Base-by-base conservation (phyloP, 352 stramenopile genomes). In the Phytophthora fragariae region DNA sequence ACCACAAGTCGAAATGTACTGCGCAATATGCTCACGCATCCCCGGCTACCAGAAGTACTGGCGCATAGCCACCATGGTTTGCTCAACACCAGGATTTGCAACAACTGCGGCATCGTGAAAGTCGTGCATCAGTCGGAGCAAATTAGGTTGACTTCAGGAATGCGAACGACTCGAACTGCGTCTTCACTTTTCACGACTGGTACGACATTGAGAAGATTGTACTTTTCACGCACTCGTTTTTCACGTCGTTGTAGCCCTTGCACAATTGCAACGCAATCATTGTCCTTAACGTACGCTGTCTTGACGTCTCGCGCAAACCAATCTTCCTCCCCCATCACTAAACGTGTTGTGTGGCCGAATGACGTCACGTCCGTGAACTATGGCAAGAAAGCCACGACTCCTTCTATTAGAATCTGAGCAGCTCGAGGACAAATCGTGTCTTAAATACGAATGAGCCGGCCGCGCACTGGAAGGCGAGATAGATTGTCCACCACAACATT, bases 101-200 rank as follows among this genome's bases (percentile, higher is more conserved):
- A 52, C 56, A 15, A 62, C 33, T 35, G 56, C 56, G 21, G 56
- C 56, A 52, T 62, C 56, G 9, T 62, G 56, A 62, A 62, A 52
- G 56, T 62, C 56, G n/a, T 62, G 56, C 35, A 62, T 62, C 35
- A 62, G n/a, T 21, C 56, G 15, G n/a, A 62, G 56, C 9, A 62
- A 31, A 62, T 52, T 7, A 35, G 24, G n/a, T 62, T 17, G n/a
- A 62, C 15, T 50, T 52, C 37, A 35, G 56, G 56, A 47, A 62
- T n/a, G 2, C 56, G 35, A 35, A 62, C 35, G 2, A 62, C 33
- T 21, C 17, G 56, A n/a, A 62, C 56, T 2, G 35, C 31, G 37
- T 62, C 35, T 10, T 5, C 7, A 19, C 56, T 33, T 49, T 62
- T 62, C 35, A 62, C 56, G 5, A 62, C 56, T 8, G 53, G 35